Evolutionary conservation across 2,329 filamentous ascomycete species (phyloP), one percentile per base, ranked within the genome.

Genomic region (Penicillium sp.): DNA sequence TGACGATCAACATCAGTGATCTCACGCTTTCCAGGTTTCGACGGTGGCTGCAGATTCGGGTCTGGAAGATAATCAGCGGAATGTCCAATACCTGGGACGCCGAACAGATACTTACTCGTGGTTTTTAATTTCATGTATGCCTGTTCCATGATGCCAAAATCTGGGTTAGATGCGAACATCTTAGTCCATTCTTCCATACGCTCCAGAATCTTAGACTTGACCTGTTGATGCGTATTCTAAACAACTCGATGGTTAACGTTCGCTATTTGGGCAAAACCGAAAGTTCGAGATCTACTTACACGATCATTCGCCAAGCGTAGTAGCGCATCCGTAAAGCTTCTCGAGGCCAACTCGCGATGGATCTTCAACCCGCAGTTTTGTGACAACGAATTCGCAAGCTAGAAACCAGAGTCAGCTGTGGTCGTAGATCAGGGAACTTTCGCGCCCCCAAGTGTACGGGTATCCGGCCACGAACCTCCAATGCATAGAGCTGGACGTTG

Each of bases 61-160:
- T 99, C 93, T 83, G 74, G 77, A n/a, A 19, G 11, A 73, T n/a
- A 55, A 52, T 58, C 28, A 30, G 50, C 31, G 30, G 16, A 38
- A n/a, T n/a, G 49, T 8, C 4, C 19, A 5, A 22, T 16, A 16
- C 14, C 16, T 7, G 28, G 12, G 11, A 5, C 1, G 2, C 4
- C 7, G 28, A 22, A 12, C 5, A n/a, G 10, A 31, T 19, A 63
- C 77, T 61, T 71, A 85, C 83, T 86, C 67, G 84, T 82, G 19
- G 81, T 80, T 80, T 96, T 95, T 60, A 97, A 80, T 72, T 88
- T 90, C 77, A 87, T 87, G 75, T 93, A 97, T 56, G 93, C 92
- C 69, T 96, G 90, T 73, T 92, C 89, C 94, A 99, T 99, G 71
- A 99, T 96, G 17, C 94, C 94, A 58, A 99, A 83, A 71, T 97